phyloP scores from a whole-genome alignment of 495 filamentous ascomycete species.

The Melanomma pulvis-pyrius region DNA sequence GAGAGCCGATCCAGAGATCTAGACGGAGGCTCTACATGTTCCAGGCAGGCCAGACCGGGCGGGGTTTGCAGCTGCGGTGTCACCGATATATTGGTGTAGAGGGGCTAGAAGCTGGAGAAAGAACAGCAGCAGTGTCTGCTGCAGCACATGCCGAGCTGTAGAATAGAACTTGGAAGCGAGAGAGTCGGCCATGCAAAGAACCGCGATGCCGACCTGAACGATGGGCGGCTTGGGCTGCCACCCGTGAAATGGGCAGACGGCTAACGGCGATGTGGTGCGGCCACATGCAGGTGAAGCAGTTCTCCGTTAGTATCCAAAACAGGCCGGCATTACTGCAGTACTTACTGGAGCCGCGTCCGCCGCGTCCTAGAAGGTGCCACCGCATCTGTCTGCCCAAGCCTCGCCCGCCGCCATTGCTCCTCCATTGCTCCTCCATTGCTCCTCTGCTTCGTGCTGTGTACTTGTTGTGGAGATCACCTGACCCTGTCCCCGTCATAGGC shows the following conservation, averaged over 20 bases:
- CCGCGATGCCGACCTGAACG: slow-evolving; percentile 17
- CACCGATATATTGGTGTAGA: neutral
- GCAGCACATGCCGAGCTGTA: slow-evolving; percentile 18
- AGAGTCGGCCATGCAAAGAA: neutral
- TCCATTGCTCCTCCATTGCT: neutral
- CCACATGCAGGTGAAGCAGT: too few relatives aligned
- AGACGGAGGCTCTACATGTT: slow-evolving; percentile 11
- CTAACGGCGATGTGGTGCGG: neutral
- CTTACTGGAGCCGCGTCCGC: neutral
- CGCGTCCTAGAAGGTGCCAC: neutral
- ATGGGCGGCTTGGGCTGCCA: neutral
- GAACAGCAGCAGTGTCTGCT: neutral
- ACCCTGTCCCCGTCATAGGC: too few relatives aligned
- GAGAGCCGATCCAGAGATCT: neutral
- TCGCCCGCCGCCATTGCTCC: neutral
- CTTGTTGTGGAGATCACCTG: too few relatives aligned
- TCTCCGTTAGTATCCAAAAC: too few relatives aligned
- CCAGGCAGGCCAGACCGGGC: neutral
- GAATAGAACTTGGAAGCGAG: slow-evolving; percentile 7
- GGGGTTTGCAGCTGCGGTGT: neutral
- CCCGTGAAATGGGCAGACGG: neutral
- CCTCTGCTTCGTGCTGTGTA: neutral
- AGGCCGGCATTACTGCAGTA: too few relatives aligned
- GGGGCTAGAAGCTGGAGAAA: neutral
- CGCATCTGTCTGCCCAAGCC: neutral